Base-by-base conservation (phyloP, 2,329 filamentous ascomycete species). In the Fusarium solani-melongenae region DNA sequence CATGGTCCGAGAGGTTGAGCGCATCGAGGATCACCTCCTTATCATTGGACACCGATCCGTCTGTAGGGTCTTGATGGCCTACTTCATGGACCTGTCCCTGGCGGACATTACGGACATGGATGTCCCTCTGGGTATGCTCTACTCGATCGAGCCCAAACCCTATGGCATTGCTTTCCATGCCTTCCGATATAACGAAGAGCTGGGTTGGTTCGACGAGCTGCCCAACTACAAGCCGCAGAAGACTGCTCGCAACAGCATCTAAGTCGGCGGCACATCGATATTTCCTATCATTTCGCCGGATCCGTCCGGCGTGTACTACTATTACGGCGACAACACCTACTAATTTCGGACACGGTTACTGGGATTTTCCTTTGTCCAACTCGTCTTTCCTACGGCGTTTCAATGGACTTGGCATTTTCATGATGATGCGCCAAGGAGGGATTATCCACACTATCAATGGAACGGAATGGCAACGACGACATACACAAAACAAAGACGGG, bases 111-210 rank as follows among this genome's bases (percentile, higher is more conserved):
- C 96, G 14, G 94, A 98, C 77, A 89, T 99, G 70, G 96, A 98
- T 79, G 94, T 98, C 53, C 96, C 96, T 1, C 86, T 99, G 57
- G 96, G 96, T 20, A 95, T 98, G 87, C 87, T 98, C 9, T 99
- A 97, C 82, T 94, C 95, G 76, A 92, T 99, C 56, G 96, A 99
- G 83, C 96, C 96, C 36, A 98, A 98, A 87, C 96, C 96, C 1
- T 99, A 99, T 76, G 96, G 96, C 15, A 95, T 98, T 67, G 96
- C 98, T 70, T 98, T 98, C 85, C 96, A 97, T 81, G 96, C 95
- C 1, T 99, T 97, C 86, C 90, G 92, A 70, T 99, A 98, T 85
- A 94, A 98, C 80, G 90, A 94, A 71, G 86, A 88, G 4, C 89
- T 85, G 22, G 91, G 92, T 71, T 94, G 92, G 88, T 99, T 99